Base-by-base conservation (phyloP, 2,329 filamentous ascomycete species). In the Cryphonectria nitschkei region DNA sequence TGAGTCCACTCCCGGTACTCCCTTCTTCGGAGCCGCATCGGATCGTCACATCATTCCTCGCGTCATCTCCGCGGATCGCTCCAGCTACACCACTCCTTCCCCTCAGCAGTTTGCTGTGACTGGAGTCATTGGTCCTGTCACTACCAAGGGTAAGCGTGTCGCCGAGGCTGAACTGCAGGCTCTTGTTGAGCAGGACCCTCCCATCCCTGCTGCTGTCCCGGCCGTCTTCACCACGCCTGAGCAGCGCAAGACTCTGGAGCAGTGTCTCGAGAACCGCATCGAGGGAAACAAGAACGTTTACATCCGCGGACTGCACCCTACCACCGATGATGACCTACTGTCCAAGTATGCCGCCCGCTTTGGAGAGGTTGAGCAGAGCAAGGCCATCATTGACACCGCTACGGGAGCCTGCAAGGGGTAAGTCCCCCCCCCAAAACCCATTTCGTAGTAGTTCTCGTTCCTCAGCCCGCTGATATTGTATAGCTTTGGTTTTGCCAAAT, bases 401-500 rank as follows among this genome's bases (percentile, higher is more conserved):
- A 97, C 94, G 65, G 93, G 94, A 72, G 91, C 94, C 74, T 99
- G 96, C 89, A 99, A 99, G 84, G 96, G 96, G 96, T 97, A 83
- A 77, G 87, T 82, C 16, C 61, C 11, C 16, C 13, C 22, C 26
- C 26, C 26, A 1, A 26, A 26, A 26, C 1, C 26, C 34, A 39
- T 26, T n/a, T 37, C 32, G 37, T 60, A 52, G 4, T 37, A 3
- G 0, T 14, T 19, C n/a, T 61, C 19, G 22, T 71, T 37, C 65
- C 58, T 72, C 66, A 37, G 65, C 61, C 65, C 73, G 71, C 78
- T 84, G 71, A 84, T 74, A 13, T 52, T 63, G 34, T 70, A 26
- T 76, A 98, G 96, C 19, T 99, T 98, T 79, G 96, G 96, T 6
- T 99, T 99, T 79, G 95, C 97, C 80, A 97, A 98, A 81, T 99